Evolutionary conservation across 306 rosid genomes (phyloP).

Genomic region (Trifolium subterraneum): DNA sequence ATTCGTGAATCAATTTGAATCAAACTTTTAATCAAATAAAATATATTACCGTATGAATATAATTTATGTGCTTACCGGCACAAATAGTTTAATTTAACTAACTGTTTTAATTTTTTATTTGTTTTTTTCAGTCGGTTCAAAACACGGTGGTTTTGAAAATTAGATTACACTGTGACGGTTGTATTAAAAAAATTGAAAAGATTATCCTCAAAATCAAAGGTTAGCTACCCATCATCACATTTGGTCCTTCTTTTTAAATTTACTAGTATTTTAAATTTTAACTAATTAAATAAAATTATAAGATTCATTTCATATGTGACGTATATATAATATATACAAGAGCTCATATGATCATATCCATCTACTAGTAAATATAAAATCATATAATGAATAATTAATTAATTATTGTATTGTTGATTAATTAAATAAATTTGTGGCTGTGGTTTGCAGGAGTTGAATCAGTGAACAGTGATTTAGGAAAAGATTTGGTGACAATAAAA

Average conservation of each 20-base stretch:
- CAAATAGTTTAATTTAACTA: no score
- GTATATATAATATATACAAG: not conserved
- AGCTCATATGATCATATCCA: not conserved
- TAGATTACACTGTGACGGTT: conserved; percentile 85
- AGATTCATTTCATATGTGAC: not conserved
- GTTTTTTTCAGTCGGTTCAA: conserved; percentile 47
- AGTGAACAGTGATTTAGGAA: conserved; percentile 56
- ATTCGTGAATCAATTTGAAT: no score
- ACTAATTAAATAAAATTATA: not conserved
- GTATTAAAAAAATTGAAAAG: conserved; percentile 69
- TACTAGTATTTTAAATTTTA: conserved; percentile 8
- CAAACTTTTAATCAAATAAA: no score
- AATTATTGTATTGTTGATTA: not conserved
- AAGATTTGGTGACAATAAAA: conserved; percentile 70
- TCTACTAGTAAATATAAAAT: not conserved
- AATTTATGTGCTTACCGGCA: no score
- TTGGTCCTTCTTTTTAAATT: conserved; percentile 32
- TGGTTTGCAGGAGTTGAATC: conserved; percentile 65
- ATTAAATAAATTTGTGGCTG: not conserved
- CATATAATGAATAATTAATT: not conserved
- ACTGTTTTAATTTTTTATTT: not conserved
- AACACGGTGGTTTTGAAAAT: conserved; percentile 72
- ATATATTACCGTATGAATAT: no score
- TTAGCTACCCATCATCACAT: conserved; percentile 38
- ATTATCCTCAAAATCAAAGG: conserved; percentile 62